Percentiles rank a stretch among this genome's conserved stretches.
Conservation (phyloP, 768 basidiomycete species). For the Rhizopogon sp. region DNA sequence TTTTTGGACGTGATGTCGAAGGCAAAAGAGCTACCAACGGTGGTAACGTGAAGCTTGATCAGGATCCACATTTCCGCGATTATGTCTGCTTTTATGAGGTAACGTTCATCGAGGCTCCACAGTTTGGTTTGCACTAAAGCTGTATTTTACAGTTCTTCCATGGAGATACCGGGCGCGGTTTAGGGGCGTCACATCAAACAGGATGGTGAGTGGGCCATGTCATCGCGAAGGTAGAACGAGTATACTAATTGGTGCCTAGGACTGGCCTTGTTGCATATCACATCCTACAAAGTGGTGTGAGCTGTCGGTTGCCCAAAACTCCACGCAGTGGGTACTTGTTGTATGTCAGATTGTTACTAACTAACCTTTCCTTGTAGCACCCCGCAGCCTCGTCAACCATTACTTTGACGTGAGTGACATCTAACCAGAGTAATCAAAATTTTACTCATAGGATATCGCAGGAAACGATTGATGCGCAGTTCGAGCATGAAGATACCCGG, state of each 20-base stretch:
- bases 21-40: slow-evolving; percentile 91
- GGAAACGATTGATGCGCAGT: slow-evolving; percentile 72
- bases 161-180: slow-evolving; percentile 84
- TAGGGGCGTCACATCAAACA: slow-evolving; percentile 98
- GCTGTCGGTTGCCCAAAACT: slow-evolving; percentile 88
- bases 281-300: slow-evolving; percentile 86
- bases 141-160: slow-evolving; percentile 74
- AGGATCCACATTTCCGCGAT: slow-evolving; percentile 93
- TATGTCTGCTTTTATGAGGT: slow-evolving; percentile 97
- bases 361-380: slow-evolving; percentile 46
- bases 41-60: slow-evolving; percentile 79
- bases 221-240: background rate
- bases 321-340: slow-evolving; percentile 68
- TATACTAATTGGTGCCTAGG: slow-evolving; percentile 33
- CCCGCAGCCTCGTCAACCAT: slow-evolving; percentile 79
- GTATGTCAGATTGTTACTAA: background rate
- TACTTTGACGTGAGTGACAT: slow-evolving; percentile 81
- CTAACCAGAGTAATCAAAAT: background rate
- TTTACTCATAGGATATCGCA: slow-evolving; percentile 18
- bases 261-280: slow-evolving; percentile 88
- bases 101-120: slow-evolving; percentile 7
- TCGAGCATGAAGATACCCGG: slow-evolving; percentile 66
- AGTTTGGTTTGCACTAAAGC: background rate
- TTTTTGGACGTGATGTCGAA: slow-evolving; percentile 89
- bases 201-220: slow-evolving; percentile 65